These are phyloP conservation scores for Scedosporium aurantiacum DNA, from an alignment of 2,329 filamentous ascomycete genomes.

Conservation along the genomic window DNA sequence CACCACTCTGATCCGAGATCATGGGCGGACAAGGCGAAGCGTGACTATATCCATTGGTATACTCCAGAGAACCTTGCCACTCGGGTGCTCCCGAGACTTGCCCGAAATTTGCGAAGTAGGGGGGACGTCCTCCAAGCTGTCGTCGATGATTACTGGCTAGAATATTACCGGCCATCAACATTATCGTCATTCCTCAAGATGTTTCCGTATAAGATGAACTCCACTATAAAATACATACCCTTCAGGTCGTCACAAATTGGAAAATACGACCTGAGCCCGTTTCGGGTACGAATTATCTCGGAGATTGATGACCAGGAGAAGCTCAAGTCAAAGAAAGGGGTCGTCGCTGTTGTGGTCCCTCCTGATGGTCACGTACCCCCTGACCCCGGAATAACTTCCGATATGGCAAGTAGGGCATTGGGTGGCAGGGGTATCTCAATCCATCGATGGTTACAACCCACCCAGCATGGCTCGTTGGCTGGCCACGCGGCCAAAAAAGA, in stretches of 20 bases:
- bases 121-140: slow-evolving; percentile 34
- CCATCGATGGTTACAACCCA: slow-evolving; percentile 50
- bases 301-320: slow-evolving; percentile 49
- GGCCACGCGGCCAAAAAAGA: slow-evolving; percentile 9
- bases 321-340: slow-evolving; percentile 54
- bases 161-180: slow-evolving; percentile 85
- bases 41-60: slow-evolving; percentile 85
- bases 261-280: slow-evolving; percentile 77
- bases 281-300: slow-evolving; percentile 60
- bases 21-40: slow-evolving; percentile 50
- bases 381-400: slow-evolving; percentile 30
- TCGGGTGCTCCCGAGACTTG: slow-evolving; percentile 36
- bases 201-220: slow-evolving; percentile 87
- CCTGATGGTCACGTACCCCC: slow-evolving; percentile 22
- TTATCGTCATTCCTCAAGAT: slow-evolving; percentile 86
- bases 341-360: slow-evolving; percentile 59
- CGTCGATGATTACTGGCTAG: slow-evolving; percentile 93
- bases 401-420: slow-evolving; percentile 25
- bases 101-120: not conserved
- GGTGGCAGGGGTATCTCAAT: slow-evolving; percentile 38
- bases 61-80: slow-evolving; percentile 60
- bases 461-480: slow-evolving; percentile 14
- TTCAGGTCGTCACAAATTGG: slow-evolving; percentile 61
- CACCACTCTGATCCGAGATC: slow-evolving; percentile 76
- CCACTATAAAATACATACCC: slow-evolving; percentile 72